Evolutionary conservation across 345 rosid genomes (phyloP).

Genomic region (Aquilaria sinensis): DNA sequence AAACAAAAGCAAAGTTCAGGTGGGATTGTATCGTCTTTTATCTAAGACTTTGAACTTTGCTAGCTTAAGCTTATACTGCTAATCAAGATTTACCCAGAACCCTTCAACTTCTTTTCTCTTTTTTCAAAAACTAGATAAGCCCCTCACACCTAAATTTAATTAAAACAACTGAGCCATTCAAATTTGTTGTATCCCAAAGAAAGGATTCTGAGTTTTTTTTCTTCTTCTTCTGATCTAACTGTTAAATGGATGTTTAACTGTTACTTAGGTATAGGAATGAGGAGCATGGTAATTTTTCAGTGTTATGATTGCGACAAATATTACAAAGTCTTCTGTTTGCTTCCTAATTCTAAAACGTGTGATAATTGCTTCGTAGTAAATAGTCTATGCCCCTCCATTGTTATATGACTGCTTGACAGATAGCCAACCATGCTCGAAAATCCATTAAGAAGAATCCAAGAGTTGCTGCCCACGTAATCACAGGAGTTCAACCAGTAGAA

Average conservation of each 20-base stretch:
- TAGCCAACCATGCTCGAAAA: constrained; percentile 28
- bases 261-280: neutral
- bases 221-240: no score
- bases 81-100: no score
- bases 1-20: constrained; percentile 44
- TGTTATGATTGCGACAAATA: neutral
- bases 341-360: constrained; percentile 2
- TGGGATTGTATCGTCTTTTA: constrained; percentile 15
- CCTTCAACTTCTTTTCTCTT: neutral
- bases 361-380: constrained; percentile 1
- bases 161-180: no score
- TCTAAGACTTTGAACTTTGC: constrained; percentile 8
- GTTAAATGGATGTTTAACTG: neutral
- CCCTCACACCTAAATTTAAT: no score
- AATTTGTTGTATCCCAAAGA: no score
- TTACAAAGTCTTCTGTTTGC: neutral
- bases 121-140: neutral
- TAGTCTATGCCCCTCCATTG: constrained; percentile 3
- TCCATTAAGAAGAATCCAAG: constrained; percentile 26
- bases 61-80: neutral
- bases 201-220: no score
- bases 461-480: constrained; percentile 24
- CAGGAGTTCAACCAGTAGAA: constrained; percentile 28
- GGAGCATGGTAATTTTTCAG: constrained; percentile 7
- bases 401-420: constrained; percentile 35